Evolutionary conservation across 208 protist genomes (phyloP), one percentile per base, ranked within the genome.

Genomic region (Wallacemonas sp.): DNA sequence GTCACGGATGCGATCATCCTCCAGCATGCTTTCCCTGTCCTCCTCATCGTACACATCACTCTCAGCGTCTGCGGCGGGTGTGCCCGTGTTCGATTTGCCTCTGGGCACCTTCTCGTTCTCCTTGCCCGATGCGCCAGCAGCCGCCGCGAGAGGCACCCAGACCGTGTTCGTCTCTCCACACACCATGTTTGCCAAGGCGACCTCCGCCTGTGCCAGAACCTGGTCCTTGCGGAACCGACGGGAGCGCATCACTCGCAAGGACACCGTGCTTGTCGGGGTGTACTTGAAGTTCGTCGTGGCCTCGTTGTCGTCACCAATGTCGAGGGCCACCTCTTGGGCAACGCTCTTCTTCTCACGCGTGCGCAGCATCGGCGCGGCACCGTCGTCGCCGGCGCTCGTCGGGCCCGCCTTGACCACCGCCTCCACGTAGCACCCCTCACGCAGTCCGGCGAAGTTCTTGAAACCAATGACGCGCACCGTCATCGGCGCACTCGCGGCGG

Each of bases 251-350:
- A 95, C 39, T 47, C 89, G 83, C 62, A 93, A 87, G 38, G 22
- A 73, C 55, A 95, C 24, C 47, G 45, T 14, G 19, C 77, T 66
- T 30, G 79, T 67, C 22, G 66, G 33, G 9, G 79, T 75, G 60
- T 91, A 72, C 54, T 66, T 66, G 45, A 95, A 68, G 2, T 42
- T 55, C 2, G 87, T 70, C 17, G 72, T 89, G 53, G 61, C 54
- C 47, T 93, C 86, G 70, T 91, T 91, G 72, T 82, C 65, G 61
- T 91, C 75, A 30, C 59, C 73, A 60, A 92, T 85, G 61, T 76
- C 67, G 58, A 91, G 79, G 21, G 30, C 14, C 21, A 84, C 61
- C 22, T 73, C 66, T 0, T 56, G 36, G 3, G 59, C 67, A 26
- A 54, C 44, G 19, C 59, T 62, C 31, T 70, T 68, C 41, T 82